These are phyloP conservation scores for Guadua angustifolia DNA, from an alignment of 176 grass and related monocot genomes.

Conservation along the genomic window DNA sequence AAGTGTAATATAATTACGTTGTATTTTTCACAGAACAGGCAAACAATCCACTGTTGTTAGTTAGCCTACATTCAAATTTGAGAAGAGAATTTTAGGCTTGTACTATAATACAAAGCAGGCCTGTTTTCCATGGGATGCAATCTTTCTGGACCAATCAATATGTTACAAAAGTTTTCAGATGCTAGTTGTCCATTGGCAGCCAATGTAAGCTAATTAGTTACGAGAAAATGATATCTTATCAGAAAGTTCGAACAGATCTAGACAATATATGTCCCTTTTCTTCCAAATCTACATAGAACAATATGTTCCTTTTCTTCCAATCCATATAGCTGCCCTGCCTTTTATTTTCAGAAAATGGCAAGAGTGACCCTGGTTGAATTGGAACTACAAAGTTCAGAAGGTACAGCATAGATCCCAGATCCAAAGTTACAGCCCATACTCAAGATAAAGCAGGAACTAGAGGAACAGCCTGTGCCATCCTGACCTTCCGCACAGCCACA, in stretches of 20 bases:
- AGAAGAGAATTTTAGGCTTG: background rate
- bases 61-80: background rate
- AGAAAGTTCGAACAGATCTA: background rate
- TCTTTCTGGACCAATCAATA: background rate
- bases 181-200: background rate
- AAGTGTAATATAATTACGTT: conserved; percentile 4
- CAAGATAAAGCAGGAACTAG: background rate
- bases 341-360: background rate
- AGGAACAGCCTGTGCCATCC: background rate
- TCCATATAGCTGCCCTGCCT: background rate
- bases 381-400: background rate
- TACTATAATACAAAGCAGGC: background rate
- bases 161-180: background rate
- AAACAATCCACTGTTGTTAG: background rate
- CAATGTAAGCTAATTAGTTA: background rate
- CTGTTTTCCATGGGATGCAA: conserved; percentile 2
- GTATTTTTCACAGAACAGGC: background rate
- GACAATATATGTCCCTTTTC: too few relatives aligned
- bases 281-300: too few relatives aligned
- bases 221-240: background rate
- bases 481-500: background rate
- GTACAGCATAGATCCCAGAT: background rate
- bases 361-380: background rate
- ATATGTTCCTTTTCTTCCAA: background rate
- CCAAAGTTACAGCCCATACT: background rate